Conservation (phyloP, 192 early-diverging fungal genomes). For the Rhizophagus clarus region DNA sequence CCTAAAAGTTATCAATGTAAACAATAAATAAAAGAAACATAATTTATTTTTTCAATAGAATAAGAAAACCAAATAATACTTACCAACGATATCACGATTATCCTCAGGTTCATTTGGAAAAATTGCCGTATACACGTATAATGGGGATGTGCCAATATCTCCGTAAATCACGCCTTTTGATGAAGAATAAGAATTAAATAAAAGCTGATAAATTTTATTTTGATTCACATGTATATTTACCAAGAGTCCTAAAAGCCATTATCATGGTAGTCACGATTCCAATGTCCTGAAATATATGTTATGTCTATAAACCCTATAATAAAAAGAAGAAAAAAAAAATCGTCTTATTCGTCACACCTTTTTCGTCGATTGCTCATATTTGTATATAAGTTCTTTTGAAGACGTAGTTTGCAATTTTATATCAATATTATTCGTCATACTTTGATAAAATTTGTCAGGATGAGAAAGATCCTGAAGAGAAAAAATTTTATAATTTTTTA, state of each 20-base stretch:
- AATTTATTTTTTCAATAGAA: background rate
- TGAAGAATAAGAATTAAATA: background rate
- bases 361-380: background rate
- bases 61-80: too few species aligned
- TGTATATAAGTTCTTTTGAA: too few species aligned
- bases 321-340: background rate
- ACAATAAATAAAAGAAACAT: background rate
- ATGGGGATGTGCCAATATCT: conserved; percentile 58
- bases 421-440: too few species aligned
- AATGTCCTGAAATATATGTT: background rate
- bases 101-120: conserved; percentile 32
- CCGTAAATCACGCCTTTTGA: conserved; percentile 42
- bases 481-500: too few species aligned
- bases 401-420: too few species aligned
- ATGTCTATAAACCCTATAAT: background rate
- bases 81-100: background rate
- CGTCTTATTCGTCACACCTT: background rate
- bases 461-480: too few species aligned
- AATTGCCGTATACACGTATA: conserved; percentile 53
- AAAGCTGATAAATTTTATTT: background rate
- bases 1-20: background rate
- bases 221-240: background rate
- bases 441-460: too few species aligned
- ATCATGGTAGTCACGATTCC: background rate
- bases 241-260: background rate